These are phyloP conservation scores for Arachnomyces sp. DNA, from an alignment of 2,329 filamentous ascomycete genomes.

Conservation along the genomic window DNA sequence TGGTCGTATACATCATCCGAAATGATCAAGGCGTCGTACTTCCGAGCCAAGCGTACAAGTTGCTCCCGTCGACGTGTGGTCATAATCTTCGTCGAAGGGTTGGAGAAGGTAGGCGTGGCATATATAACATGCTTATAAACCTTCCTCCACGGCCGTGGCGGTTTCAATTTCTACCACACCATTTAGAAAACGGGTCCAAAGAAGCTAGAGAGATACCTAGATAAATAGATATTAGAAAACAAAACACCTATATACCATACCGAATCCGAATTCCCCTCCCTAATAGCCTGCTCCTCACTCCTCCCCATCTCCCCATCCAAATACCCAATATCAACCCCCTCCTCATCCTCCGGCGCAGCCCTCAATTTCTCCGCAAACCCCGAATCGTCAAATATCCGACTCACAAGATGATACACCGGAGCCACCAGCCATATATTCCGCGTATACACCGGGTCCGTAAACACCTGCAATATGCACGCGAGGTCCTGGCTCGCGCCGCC, in stretches of 20 bases:
- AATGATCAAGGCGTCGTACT: conserved; percentile 72
- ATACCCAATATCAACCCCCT: conserved; percentile 63
- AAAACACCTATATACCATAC: conserved; percentile 28
- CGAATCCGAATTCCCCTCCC: conserved; percentile 32
- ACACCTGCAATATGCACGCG: conserved; percentile 67
- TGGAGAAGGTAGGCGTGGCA: conserved; percentile 77
- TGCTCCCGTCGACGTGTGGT: conserved; percentile 55
- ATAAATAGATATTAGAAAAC: neutral
- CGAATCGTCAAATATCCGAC: conserved; percentile 74
- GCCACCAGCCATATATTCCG: conserved; percentile 69
- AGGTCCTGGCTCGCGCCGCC: conserved; percentile 80
- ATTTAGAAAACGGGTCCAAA: conserved; percentile 1
- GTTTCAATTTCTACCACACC: conserved; percentile 47
- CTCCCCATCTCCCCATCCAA: conserved; percentile 44
- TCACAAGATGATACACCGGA: conserved; percentile 77
- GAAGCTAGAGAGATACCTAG: neutral
- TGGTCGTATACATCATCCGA: conserved; percentile 93
- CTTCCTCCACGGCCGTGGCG: conserved; percentile 55
- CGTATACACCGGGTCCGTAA: conserved; percentile 69
- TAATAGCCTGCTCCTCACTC: conserved; percentile 40
- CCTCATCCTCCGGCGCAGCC: conserved; percentile 66
- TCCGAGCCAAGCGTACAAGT: conserved; percentile 67
- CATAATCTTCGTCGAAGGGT: conserved; percentile 81
- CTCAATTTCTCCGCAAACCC: conserved; percentile 60
- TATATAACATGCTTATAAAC: conserved; percentile 85